Percentiles rank a stretch among this genome's conserved stretches.
Conservation (phyloP, 2,329 filamentous ascomycete species). For the Phialophora tarda region DNA sequence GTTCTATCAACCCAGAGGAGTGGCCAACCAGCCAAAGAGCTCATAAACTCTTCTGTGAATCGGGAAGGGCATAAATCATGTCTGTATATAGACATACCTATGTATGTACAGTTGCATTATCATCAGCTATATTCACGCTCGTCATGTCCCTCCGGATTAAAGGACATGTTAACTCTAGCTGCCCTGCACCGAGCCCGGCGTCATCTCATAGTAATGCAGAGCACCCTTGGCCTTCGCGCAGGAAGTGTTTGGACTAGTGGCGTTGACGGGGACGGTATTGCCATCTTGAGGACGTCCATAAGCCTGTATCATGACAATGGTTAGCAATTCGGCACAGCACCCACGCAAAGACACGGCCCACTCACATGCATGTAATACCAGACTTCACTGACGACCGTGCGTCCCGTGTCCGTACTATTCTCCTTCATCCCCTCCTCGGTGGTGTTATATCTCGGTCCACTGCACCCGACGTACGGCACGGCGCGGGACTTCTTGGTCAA, state of each 20-base stretch:
- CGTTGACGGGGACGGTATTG: slow-evolving; percentile 49
- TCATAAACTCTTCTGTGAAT: not conserved
- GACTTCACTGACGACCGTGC: slow-evolving; percentile 64
- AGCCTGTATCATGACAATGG: slow-evolving; percentile 16
- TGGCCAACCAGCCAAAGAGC: too few relatives aligned
- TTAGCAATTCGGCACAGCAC: not conserved
- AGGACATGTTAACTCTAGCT: slow-evolving; percentile 9
- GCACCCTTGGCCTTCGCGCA: slow-evolving; percentile 40
- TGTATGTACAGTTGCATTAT: slow-evolving; percentile 1
- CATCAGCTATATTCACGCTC: not conserved
- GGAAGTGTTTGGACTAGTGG: slow-evolving; percentile 34
- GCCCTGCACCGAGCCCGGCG: slow-evolving; percentile 29
- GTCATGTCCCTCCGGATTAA: not conserved
- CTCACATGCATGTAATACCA: slow-evolving; percentile 69
- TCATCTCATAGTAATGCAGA: slow-evolving; percentile 37
- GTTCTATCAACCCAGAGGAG: not conserved
- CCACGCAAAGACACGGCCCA: not conserved
- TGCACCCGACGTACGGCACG: slow-evolving; percentile 66
- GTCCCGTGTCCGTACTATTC: slow-evolving; percentile 61
- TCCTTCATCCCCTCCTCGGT: slow-evolving; percentile 59
- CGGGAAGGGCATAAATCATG: not conserved
- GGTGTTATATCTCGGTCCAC: slow-evolving; percentile 64
- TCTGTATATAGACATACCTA: not conserved
- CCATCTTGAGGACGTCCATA: slow-evolving; percentile 62
- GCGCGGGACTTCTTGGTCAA: slow-evolving; percentile 59